Percentiles rank a stretch among this genome's conserved stretches.
Conservation (phyloP, 1,139 yeast species). For the Torulaspora globosa region DNA sequence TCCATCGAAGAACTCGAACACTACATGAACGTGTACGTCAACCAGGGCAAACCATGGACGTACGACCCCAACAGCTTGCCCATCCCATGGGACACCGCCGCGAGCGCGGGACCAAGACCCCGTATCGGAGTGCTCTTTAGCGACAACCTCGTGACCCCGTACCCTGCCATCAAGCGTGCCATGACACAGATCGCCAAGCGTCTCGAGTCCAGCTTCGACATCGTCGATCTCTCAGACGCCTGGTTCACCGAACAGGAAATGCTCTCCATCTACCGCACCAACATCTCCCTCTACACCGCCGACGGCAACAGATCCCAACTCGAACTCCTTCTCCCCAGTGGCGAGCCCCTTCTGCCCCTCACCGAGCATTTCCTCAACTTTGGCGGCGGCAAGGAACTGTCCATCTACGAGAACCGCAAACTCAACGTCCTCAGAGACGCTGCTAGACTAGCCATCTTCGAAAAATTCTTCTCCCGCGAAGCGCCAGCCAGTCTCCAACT, state of each 20-base stretch:
- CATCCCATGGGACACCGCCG: constrained; percentile 54
- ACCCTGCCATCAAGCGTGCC: constrained; percentile 55
- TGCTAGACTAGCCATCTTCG: constrained; percentile 52
- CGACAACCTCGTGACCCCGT: constrained; percentile 49
- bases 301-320: constrained; percentile 60
- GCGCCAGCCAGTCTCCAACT: constrained; percentile 42
- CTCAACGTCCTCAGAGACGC: constrained; percentile 48
- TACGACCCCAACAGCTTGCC: constrained; percentile 49
- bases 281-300: constrained; percentile 37
- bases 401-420: constrained; percentile 33
- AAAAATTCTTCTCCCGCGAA: constrained; percentile 42
- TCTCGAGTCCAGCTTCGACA: constrained; percentile 46
- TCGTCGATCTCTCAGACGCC: constrained; percentile 38
- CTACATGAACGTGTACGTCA: constrained; percentile 57
- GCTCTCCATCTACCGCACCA: constrained; percentile 41
- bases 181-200: constrained; percentile 41
- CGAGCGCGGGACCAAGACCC: constrained; percentile 41
- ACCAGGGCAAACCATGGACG: constrained; percentile 61
- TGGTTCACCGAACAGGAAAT: constrained; percentile 27
- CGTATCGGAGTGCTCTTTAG: constrained; percentile 45
- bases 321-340: constrained; percentile 50
- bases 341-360: constrained; percentile 60
- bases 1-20: constrained; percentile 59
- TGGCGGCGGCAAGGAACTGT: constrained; percentile 52
- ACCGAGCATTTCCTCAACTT: constrained; percentile 56